Percentiles rank a stretch among this genome's conserved stretches.
phyloP scores from a whole-genome alignment of 768 basidiomycete genomes.

The Mycena galericulata region DNA sequence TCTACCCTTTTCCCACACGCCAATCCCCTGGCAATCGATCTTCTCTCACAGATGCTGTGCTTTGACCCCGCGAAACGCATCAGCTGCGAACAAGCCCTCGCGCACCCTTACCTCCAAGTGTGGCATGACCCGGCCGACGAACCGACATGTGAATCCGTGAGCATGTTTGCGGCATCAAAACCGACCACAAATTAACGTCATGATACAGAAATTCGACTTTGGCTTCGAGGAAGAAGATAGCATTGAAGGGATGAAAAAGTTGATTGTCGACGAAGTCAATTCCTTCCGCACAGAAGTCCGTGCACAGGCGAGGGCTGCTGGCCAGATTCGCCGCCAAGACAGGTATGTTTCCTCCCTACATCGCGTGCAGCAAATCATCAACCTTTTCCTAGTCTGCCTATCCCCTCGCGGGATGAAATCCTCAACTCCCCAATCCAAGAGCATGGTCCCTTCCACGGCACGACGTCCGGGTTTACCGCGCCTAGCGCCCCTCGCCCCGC shows the following conservation, averaged over 20 bases:
- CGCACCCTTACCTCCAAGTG: constrained; percentile 94
- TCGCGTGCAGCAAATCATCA: constrained; percentile 15
- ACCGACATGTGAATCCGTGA: constrained; percentile 83
- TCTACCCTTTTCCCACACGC: constrained; percentile 93
- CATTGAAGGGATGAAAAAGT: constrained; percentile 95
- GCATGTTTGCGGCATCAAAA: constrained; percentile 31
- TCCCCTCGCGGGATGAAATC: constrained; percentile 86
- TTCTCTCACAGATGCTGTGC: constrained; percentile 90
- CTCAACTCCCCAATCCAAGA: constrained; percentile 81
- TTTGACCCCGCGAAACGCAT: constrained; percentile 98
- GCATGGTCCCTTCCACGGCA: constrained; percentile 68
- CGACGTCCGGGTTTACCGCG: constrained; percentile 76
- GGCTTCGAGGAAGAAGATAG: constrained; percentile 96
- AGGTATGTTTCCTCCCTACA: constrained; percentile 58
- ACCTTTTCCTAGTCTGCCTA: constrained; percentile 67
- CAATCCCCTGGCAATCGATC: constrained; percentile 93
- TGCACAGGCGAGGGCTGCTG: constrained; percentile 78
- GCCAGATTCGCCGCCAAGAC: constrained; percentile 82
- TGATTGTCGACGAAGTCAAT: constrained; percentile 95
- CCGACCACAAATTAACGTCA: neutral
- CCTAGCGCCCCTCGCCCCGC: constrained; percentile 57
- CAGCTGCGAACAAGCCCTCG: constrained; percentile 94
- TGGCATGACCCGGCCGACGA: constrained; percentile 99
- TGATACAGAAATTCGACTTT: constrained; percentile 89
- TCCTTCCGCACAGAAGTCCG: constrained; percentile 92